phyloP scores from a whole-genome alignment of 345 rosid species.

The Eucalyptus fibrosa region DNA sequence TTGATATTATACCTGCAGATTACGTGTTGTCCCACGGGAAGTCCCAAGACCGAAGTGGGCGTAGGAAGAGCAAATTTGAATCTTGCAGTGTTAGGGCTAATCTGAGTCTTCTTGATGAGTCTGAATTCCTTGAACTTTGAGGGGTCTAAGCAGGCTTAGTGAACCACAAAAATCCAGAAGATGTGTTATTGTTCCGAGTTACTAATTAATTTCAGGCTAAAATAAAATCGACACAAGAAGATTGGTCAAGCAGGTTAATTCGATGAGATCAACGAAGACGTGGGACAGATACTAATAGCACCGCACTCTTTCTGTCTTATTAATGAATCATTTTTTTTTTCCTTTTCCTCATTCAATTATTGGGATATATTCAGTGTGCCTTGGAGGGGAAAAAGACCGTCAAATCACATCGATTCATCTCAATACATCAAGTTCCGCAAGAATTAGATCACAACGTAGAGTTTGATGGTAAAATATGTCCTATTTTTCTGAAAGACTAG shows the following conservation, averaged over 20 bases:
- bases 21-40: conserved; percentile 17
- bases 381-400: background rate
- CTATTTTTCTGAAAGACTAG: background rate
- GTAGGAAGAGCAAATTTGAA: conserved; percentile 26
- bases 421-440: background rate
- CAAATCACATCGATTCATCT: background rate
- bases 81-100: conserved; percentile 13
- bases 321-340: background rate
- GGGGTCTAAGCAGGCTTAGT: conserved; percentile 16
- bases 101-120: conserved; percentile 2
- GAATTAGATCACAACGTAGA: background rate
- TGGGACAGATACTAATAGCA: background rate
- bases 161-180: background rate
- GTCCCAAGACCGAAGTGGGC: conserved; percentile 9
- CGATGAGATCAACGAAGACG: background rate
- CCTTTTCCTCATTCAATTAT: background rate
- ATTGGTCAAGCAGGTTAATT: background rate
- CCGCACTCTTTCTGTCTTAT: background rate
- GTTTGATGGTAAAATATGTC: background rate
- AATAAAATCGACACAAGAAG: background rate
- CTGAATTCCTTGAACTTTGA: conserved; percentile 19
- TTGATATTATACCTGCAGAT: conserved; percentile 4
- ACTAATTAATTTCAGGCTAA: background rate
- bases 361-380: background rate
- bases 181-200: background rate